Evolutionary conservation across 2,329 filamentous ascomycete species (phyloP), one percentile per base, ranked within the genome.

Genomic region (Rhinocladiella similis): DNA sequence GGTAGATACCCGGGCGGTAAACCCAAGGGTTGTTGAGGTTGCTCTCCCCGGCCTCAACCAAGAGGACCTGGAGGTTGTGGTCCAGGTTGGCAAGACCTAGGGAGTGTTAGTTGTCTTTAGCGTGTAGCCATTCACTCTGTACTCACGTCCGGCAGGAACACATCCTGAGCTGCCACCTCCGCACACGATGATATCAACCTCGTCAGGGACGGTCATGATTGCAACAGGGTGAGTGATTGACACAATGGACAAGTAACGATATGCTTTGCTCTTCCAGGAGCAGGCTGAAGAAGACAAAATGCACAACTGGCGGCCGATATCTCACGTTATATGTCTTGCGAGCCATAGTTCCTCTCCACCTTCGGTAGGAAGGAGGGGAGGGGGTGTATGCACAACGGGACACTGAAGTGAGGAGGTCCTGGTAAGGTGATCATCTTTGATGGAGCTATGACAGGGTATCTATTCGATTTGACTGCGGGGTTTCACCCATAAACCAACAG

Each of bases 161-260:
- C 73, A 75, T 61, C 70, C 72, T 52, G 65, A 84, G 69, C 85
- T 89, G 53, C 88, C 88, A 67, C 88, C 88, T 67, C 88, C 88
- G 63, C 85, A 88, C 27, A 91, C 86, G 65, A 91, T 91, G 65
- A 91, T 90, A 70, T 91, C 88, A 67, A 90, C 88, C 77, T 91
- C 88, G 57, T 91, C 87, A 35, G 88, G 87, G 61, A 91, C 78
- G 63, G 79, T 83, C 79, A 84, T 86, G 54, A 46, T 67, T 54
- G 52, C 49, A 27, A 27, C 54, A 13, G 41, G 42, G 46, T 35
- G 33, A 48, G 50, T 46, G 14, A 42, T 47, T 16, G 35, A 47
- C 18, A 35, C 6, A 41, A 29, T 13, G 35, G 18, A 36, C 22
- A 35, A 41, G 42, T 35, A 14, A 56, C 53, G 51, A 36, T 45